These are phyloP conservation scores for Phyllosticta citribraziliensis DNA, from an alignment of 2,329 filamentous ascomycete species.

Conservation along the genomic window DNA sequence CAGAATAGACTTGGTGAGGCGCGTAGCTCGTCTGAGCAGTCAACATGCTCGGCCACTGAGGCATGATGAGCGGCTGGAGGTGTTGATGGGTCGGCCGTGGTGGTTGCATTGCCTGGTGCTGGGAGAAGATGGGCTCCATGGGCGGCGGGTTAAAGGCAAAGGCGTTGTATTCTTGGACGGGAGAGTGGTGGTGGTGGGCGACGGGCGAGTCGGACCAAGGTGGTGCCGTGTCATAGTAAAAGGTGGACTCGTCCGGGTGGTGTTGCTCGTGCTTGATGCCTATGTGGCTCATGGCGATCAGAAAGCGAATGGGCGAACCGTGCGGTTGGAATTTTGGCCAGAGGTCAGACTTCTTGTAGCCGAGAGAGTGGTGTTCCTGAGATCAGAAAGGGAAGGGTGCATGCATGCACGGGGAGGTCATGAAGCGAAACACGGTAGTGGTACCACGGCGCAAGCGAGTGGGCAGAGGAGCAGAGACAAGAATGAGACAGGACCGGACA, in stretches of 20 bases:
- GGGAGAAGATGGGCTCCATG: conserved; percentile 29
- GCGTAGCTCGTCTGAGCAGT: conserved; percentile 33
- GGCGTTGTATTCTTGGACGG: conserved; percentile 31
- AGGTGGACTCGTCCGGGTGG: conserved; percentile 12
- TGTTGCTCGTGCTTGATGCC: conserved; percentile 32
- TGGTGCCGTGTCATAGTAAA: conserved; percentile 21
- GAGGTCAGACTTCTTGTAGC: background rate
- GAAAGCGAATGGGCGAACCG: conserved; percentile 12
- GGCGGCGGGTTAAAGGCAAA: conserved; percentile 29
- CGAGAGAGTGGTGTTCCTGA: conserved; percentile 9
- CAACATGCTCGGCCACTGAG: conserved; percentile 33
- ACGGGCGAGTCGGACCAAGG: conserved; percentile 23
- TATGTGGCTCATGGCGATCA: conserved; percentile 29
- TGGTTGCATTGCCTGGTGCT: conserved; percentile 19
- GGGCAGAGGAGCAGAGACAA: background rate
- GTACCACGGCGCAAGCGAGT: conserved; percentile 11
- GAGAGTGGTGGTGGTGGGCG: conserved; percentile 27
- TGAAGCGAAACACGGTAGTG: conserved; percentile 19
- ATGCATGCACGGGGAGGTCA: conserved; percentile 30
- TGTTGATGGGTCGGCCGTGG: conserved; percentile 31
- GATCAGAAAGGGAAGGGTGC: conserved; percentile 22
- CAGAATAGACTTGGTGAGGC: conserved; percentile 22
- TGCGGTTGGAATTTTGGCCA: conserved; percentile 15
- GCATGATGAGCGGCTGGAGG: conserved; percentile 32
- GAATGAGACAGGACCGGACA: conserved; percentile 9